Base-by-base conservation (phyloP, 2,329 filamentous ascomycete genomes). In the Ambrosiella beaveri region DNA sequence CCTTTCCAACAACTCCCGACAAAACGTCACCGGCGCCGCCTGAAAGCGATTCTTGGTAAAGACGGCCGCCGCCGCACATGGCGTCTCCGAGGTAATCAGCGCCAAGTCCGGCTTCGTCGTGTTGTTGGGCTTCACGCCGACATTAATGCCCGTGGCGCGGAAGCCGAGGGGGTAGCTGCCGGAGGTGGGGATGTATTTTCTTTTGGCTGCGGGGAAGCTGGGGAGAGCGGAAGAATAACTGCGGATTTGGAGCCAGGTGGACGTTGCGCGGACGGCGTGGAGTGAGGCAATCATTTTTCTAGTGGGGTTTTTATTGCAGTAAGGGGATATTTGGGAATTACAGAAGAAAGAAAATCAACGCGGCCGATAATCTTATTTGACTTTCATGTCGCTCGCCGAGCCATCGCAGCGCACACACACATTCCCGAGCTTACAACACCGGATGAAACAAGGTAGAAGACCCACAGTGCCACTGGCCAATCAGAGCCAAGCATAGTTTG, bases 11-110 rank as follows among this genome's bases (percentile, higher is more conserved):
- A 90, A 80, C 59, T 84, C 76, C 62, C 82, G 78, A 69, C 86
- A 91, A 61, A 95, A 86, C 37, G 87, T 88, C 50, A 98, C 91
- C 4, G 93, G 93, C 9, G 93, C 93, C 15, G 93, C 93, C 71
- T 96, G 90, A 73, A 98, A 98, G 70, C 91, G 90, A 74, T 98
- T 98, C 71, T 89, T 94, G 57, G 93, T 98, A 73, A 97, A 96
- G 51, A 97, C 90, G 6, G 89, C 93, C 0, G 90, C 88, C 8
- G 85, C 90, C 6, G 87, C 79, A 70, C 89, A 96, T 57, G 90
- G 88, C 56, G 77, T 77, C 65, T 95, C 88, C 6, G 93, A 97
- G 15, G 85, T 83, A 63, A 98, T 79, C 63, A 98, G 78, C 40
- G 90, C 88, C 54, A 98, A 79, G 69, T 98, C 93, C 38, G 91